These are phyloP conservation scores for Neonectria magnoliae DNA, from an alignment of 2,329 filamentous ascomycete species.

Conservation along the genomic window DNA sequence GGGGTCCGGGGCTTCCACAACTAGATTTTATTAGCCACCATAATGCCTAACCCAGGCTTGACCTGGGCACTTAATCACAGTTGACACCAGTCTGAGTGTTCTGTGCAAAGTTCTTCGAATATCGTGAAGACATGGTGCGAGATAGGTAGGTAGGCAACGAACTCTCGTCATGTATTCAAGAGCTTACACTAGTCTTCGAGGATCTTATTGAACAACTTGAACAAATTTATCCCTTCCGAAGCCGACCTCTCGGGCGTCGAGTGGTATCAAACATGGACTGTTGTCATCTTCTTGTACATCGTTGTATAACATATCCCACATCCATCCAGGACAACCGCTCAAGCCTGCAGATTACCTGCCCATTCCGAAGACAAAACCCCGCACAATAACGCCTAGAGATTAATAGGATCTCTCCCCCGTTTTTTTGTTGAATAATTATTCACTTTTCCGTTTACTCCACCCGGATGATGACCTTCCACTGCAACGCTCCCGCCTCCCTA, in stretches of 20 bases:
- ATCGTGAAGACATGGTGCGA: not conserved
- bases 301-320: conserved; percentile 16
- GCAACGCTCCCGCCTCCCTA: conserved; percentile 76
- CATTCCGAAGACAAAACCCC: not conserved
- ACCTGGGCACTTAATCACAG: not conserved
- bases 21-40: not conserved
- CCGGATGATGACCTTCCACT: conserved; percentile 73
- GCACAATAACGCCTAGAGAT: conserved; percentile 14
- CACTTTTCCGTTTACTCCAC: conserved; percentile 54
- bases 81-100: not conserved
- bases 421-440: conserved; percentile 10
- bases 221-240: not conserved
- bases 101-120: not conserved
- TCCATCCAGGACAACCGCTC: not conserved
- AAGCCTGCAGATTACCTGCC: conserved; percentile 7
- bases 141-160: not conserved
- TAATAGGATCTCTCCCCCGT: not conserved
- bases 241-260: not conserved
- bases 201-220: not conserved
- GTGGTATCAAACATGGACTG: conserved; percentile 13
- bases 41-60: not conserved
- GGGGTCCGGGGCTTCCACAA: not conserved
- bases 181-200: not conserved
- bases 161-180: not conserved
- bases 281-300: conserved; percentile 9